A percentile compares a stretch with the other conserved stretches of the same genome.
Evolutionary conservation across 176 grass and related monocot species (phyloP).

Genomic region (Thinopyrum elongatum): DNA sequence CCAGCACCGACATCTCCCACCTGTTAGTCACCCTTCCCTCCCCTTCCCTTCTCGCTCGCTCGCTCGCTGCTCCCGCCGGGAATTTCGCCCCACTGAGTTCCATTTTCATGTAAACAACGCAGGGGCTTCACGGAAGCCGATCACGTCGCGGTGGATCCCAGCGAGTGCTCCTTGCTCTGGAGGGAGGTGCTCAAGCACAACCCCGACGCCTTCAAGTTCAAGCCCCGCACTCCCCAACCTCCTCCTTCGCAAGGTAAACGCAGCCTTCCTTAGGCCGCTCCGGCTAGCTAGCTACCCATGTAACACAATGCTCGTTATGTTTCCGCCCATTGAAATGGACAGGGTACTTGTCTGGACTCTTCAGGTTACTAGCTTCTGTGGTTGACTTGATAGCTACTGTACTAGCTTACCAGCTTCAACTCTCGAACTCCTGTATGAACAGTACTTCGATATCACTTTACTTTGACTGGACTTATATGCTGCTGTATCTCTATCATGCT

Average conservation of each 20-base stretch:
- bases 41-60: not conserved
- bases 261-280: constrained; percentile 23
- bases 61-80: not conserved
- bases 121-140: constrained; percentile 72
- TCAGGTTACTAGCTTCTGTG: not conserved
- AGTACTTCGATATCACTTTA: not conserved
- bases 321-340: not conserved
- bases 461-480: constrained; percentile 7
- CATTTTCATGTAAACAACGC: not conserved
- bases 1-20: constrained; percentile 70
- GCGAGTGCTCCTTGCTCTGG: constrained; percentile 73
- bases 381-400: not conserved
- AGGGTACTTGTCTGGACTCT: not conserved
- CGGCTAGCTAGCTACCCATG: constrained; percentile 2
- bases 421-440: not conserved
- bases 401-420: constrained; percentile 15
- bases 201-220: constrained; percentile 63
- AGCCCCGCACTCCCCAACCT: constrained; percentile 11
- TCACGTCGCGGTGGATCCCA: constrained; percentile 42
- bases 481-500: not conserved
- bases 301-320: not conserved
- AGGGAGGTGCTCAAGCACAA: constrained; percentile 85
- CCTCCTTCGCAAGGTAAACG: constrained; percentile 68
- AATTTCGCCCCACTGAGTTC: not conserved
- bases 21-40: constrained; percentile 42